phyloP scores from a whole-genome alignment of 106 monocot genomes.

The Narthecium ossifragum region DNA sequence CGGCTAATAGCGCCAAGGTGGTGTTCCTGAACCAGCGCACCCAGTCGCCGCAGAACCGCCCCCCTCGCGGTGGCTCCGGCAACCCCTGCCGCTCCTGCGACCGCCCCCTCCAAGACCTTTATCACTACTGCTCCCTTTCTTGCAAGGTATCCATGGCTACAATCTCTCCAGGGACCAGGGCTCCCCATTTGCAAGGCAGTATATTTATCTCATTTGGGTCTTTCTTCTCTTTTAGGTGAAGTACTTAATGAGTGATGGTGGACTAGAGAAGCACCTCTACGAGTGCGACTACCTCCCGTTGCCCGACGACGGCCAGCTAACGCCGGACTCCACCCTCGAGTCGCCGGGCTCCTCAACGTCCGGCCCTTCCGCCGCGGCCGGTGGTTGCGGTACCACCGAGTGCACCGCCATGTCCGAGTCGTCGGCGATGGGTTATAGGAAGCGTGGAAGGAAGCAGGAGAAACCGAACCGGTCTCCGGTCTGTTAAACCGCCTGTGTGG shows the following conservation, averaged over 20 bases:
- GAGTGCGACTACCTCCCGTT: constrained; percentile 56
- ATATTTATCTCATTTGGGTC: too few relatives aligned
- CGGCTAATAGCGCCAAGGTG: constrained; percentile 65
- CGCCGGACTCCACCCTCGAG: constrained; percentile 59
- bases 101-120: constrained; percentile 53
- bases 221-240: constrained; percentile 54
- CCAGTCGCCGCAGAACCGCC: constrained; percentile 45
- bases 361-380: constrained; percentile 11
- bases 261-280: constrained; percentile 32
- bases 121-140: constrained; percentile 57
- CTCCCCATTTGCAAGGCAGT: too few relatives aligned
- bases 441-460: too few relatives aligned
- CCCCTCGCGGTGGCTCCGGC: constrained; percentile 42
- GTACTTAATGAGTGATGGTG: constrained; percentile 38
- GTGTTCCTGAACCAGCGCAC: constrained; percentile 63
- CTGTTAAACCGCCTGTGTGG: too few relatives aligned
- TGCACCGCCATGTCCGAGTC: constrained; percentile 8
- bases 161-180: too few relatives aligned
- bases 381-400: not conserved
- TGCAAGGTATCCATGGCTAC: constrained; percentile 68
- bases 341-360: constrained; percentile 18
- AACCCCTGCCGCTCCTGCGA: constrained; percentile 60
- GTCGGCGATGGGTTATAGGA: constrained; percentile 13
- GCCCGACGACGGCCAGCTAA: constrained; percentile 57
- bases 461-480: too few relatives aligned